Evolutionary conservation across 208 protist genomes (phyloP), one percentile per base, ranked within the genome.

Genomic region (Acanthamoeba healyi): DNA sequence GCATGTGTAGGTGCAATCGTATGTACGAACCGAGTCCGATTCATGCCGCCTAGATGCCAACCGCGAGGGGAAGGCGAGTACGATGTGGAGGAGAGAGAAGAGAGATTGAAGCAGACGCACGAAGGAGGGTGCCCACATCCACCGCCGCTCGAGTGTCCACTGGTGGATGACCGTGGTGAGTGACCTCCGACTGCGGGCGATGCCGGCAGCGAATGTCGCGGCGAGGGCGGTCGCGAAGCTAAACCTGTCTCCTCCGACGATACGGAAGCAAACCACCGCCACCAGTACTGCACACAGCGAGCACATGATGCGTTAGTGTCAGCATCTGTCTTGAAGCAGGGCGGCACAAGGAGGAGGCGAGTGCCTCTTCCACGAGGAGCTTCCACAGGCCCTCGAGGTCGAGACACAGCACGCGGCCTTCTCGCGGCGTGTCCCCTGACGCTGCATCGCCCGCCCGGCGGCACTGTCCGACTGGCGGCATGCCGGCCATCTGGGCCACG

Each of bases 41-140:
- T 84, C 74, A 84, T 84, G 74, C 74, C 74, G n/a, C 74, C 74
- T 2, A 84, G 74, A 36, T 84, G 74, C 74, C 74, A 46, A 19
- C 74, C 44, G 44, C 42, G 42, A 2, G 22, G 44, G 9, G 70
- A 81, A 46, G 32, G n/a, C n/a, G n/a, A n/a, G n/a, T n/a, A 49
- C 1, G 70, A 44, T 26, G 72, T 40, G 26, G 74, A 84, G n/a
- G 19, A 22, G 34, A 74, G 65, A 6, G 74, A 84, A 1, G 74
- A 24, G 74, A 84, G 74, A 24, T 84, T 84, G 74, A 84, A 84
- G 74, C 74, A 84, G 42, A 84, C 74, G 74, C 74, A 84, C 1
- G 74, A 58, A 22, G 74, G 44, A 2, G 74, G 74, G 29, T 84
- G 74, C 2, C 42, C 44, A 42, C 74, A 84, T 22, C 22, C 17